These are phyloP conservation scores for Nicotiana otophora DNA, from an alignment of 257 asterid species.

Conservation along the genomic window DNA sequence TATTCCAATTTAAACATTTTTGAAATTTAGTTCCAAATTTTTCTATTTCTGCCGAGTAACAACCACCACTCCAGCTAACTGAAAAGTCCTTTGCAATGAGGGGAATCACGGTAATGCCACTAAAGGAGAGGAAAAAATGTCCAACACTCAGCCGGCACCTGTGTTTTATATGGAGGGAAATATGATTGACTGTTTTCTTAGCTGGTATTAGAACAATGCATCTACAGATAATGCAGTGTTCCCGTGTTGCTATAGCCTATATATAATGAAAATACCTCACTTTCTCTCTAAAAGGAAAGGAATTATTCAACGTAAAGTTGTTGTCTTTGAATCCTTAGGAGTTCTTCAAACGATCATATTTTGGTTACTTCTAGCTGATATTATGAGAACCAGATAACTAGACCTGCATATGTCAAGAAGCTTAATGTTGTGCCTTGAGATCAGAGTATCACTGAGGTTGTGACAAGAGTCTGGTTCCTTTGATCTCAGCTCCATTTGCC, in stretches of 20 bases:
- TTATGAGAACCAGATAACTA: not conserved
- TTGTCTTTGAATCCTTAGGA: not conserved
- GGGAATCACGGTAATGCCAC: not conserved
- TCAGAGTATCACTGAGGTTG: not conserved
- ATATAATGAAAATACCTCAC: not conserved
- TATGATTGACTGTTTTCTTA: not conserved
- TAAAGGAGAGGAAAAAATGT: not conserved
- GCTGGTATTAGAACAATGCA: not conserved
- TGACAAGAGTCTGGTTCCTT: not conserved
- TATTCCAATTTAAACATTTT: not conserved
- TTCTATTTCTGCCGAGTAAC: not conserved
- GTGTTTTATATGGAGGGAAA: not conserved
- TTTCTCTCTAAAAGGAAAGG: not conserved
- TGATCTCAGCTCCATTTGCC: not conserved
- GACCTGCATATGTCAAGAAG: slow-evolving; percentile 1
- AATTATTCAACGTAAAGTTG: not conserved
- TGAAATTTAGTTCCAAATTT: not conserved
- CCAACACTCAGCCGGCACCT: not conserved
- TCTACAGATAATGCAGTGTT: not conserved
- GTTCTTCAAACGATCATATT: not conserved
- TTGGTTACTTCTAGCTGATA: not conserved
- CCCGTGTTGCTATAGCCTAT: not conserved
- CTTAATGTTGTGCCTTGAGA: not conserved
- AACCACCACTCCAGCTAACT: not conserved
- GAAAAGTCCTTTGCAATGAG: not conserved